Evolutionary conservation across 192 early-diverging fungal species (phyloP).

Genomic region (Backusella westeae): DNA sequence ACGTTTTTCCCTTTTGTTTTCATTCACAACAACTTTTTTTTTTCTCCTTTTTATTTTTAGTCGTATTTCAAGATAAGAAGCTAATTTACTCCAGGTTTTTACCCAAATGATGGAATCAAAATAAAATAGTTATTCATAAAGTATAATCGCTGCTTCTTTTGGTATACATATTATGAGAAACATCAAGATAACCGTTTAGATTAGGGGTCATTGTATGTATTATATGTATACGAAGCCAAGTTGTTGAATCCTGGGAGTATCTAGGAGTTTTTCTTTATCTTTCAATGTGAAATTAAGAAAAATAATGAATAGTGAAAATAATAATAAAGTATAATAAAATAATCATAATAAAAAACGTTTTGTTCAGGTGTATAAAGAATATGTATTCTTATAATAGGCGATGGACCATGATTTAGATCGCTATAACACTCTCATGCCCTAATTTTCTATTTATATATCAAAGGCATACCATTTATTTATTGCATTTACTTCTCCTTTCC

Average conservation of each 20-base stretch:
- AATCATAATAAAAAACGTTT: no score
- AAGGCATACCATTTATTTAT: neutral
- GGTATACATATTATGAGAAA: neutral
- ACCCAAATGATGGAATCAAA: neutral
- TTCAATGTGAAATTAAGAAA: no score
- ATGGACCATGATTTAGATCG: neutral
- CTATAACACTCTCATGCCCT: neutral
- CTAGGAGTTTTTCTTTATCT: neutral
- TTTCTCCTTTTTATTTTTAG: neutral
- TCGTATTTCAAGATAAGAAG: neutral
- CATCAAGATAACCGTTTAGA: neutral
- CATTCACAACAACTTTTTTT: neutral
- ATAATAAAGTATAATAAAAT: neutral
- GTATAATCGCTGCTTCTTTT: neutral
- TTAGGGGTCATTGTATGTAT: neutral
- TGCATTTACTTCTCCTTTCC: neutral
- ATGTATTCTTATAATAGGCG: neutral
- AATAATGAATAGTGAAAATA: neutral
- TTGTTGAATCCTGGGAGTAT: neutral
- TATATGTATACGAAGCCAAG: neutral
- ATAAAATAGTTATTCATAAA: neutral
- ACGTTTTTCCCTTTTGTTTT: neutral
- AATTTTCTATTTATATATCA: slow-evolving; percentile 8
- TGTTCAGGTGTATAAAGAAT: neutral
- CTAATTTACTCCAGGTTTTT: neutral